These are phyloP conservation scores for Arthroderma uncinatum DNA, from an alignment of 2,329 filamentous ascomycete species.

Conservation along the genomic window DNA sequence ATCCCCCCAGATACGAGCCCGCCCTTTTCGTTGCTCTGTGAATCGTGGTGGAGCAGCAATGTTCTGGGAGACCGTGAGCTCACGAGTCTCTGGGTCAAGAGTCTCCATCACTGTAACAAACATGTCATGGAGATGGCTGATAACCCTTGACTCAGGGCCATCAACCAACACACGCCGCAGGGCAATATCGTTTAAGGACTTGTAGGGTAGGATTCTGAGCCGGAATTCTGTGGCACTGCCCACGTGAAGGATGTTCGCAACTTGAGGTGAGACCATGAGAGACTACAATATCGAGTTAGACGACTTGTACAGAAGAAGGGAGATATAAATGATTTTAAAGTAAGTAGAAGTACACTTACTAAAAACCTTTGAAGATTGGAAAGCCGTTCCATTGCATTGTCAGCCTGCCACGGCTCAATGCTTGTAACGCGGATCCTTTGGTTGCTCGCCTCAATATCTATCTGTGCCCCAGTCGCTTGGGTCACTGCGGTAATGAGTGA, in stretches of 20 bases:
- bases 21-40: constrained; percentile 15
- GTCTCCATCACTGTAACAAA: constrained; percentile 18
- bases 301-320: not conserved
- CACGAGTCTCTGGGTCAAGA: constrained; percentile 13
- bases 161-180: constrained; percentile 20
- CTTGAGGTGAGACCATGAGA: constrained; percentile 12
- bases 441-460: constrained; percentile 17
- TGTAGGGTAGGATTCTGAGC: constrained; percentile 17
- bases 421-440: constrained; percentile 22
- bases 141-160: constrained; percentile 9
- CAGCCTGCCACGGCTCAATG: constrained; percentile 16
- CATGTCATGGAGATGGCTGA: constrained; percentile 17
- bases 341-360: constrained; percentile 16
- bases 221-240: constrained; percentile 6
- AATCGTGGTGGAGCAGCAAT: constrained; percentile 15
- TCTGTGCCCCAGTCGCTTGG: constrained; percentile 21
- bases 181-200: constrained; percentile 15
- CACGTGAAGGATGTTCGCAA: constrained; percentile 17
- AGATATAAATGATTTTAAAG: not conserved
- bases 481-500: constrained; percentile 19
- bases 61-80: constrained; percentile 13
- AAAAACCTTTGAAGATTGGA: constrained; percentile 21
- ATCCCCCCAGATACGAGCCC: constrained; percentile 24
- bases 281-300: constrained; percentile 13
- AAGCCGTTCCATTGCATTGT: constrained; percentile 23